Conservation (phyloP, 1,284 basidiomycete genomes). For the Heimioporus retisporus region DNA sequence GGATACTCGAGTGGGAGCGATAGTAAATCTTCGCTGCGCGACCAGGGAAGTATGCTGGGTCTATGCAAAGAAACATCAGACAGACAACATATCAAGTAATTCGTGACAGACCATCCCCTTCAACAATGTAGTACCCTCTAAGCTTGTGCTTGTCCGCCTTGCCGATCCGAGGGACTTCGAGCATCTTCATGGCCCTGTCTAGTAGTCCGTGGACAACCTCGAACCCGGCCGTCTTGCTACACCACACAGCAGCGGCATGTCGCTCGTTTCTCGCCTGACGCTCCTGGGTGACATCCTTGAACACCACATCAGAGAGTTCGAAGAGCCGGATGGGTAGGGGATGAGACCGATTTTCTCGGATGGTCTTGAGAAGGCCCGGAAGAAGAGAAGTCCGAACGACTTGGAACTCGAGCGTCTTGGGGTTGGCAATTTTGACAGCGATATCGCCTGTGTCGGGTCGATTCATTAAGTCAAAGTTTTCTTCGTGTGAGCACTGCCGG, state of each 20-base stretch:
- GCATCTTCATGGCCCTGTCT: slow-evolving; percentile 95
- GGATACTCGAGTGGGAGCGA: slow-evolving; percentile 61
- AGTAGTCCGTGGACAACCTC: slow-evolving; percentile 97
- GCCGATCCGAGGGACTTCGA: slow-evolving; percentile 88
- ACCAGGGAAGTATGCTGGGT: slow-evolving; percentile 95
- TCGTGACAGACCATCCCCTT: slow-evolving; percentile 74
- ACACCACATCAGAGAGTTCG: slow-evolving; percentile 94
- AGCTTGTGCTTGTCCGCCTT: slow-evolving; percentile 64
- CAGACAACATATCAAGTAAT: background rate
- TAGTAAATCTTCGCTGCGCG: slow-evolving; percentile 94
- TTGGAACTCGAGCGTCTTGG: slow-evolving; percentile 98
- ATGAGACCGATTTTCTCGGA: slow-evolving; percentile 97
- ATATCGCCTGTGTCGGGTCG: slow-evolving; percentile 83
- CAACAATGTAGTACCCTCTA: slow-evolving; percentile 94
- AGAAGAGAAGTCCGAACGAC: slow-evolving; percentile 96
- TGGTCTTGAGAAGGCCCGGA: slow-evolving; percentile 96
- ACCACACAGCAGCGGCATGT: slow-evolving; percentile 93
- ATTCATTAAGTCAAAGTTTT: slow-evolving; percentile 97
- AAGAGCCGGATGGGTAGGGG: slow-evolving; percentile 95
- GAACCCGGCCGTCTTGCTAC: slow-evolving; percentile 97
- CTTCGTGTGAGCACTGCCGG: slow-evolving; percentile 93
- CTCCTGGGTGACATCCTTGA: slow-evolving; percentile 86
- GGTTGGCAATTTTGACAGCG: slow-evolving; percentile 95
- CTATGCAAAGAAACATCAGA: slow-evolving; percentile 50
- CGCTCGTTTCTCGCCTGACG: slow-evolving; percentile 91